Conservation (phyloP, 2,329 filamentous ascomycete species). For the Penicillium aurantiogriseum region DNA sequence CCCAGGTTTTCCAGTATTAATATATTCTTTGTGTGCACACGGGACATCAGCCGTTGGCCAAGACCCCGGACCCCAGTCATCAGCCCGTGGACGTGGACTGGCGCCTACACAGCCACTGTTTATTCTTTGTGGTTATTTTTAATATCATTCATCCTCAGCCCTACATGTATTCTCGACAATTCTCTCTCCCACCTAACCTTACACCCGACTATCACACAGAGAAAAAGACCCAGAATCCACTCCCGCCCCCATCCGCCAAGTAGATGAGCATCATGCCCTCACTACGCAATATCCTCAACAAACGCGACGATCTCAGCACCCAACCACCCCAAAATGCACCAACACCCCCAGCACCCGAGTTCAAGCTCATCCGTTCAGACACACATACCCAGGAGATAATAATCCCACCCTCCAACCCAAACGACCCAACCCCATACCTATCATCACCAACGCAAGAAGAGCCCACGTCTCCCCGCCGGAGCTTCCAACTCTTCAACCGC, state of each 20-base stretch:
- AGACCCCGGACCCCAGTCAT: slow-evolving; percentile 5
- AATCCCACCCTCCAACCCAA: slow-evolving; percentile 59
- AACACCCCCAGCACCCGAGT: slow-evolving; percentile 56
- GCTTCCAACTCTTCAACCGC: slow-evolving; percentile 36
- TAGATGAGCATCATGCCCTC: slow-evolving; percentile 48
- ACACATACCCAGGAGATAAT: slow-evolving; percentile 78
- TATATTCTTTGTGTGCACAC: neutral
- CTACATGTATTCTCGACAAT: neutral
- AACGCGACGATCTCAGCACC: slow-evolving; percentile 55
- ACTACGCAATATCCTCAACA: slow-evolving; percentile 61
- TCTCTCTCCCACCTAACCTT: neutral
- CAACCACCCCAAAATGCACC: slow-evolving; percentile 46
- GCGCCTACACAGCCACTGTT: neutral
- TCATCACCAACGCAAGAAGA: slow-evolving; percentile 6
- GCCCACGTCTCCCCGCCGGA: slow-evolving; percentile 36
- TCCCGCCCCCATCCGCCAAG: neutral
- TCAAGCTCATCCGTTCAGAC: slow-evolving; percentile 82
- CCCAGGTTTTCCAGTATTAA: neutral
- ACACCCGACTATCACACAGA: neutral
- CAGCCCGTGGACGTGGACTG: neutral
- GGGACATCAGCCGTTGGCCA: slow-evolving; percentile 4
- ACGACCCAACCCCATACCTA: slow-evolving; percentile 29
- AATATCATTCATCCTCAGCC: neutral
- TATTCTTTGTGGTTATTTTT: neutral
- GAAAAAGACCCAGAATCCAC: neutral